phyloP scores from a whole-genome alignment of 306 rosid genomes.

The Dryas drummondii region DNA sequence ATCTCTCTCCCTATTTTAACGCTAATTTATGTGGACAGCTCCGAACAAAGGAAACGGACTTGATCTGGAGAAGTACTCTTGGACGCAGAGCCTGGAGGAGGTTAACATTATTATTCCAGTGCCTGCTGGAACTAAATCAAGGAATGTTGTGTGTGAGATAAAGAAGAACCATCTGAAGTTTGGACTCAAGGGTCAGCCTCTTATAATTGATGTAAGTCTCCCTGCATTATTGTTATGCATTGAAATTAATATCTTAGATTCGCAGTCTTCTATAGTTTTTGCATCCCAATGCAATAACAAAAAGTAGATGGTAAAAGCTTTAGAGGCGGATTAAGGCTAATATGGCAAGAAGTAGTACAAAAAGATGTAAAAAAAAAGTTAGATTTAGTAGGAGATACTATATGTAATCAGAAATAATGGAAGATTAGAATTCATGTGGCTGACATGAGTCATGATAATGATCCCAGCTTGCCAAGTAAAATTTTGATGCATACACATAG shows the following conservation, averaged over 20 bases:
- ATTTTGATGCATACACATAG: no score
- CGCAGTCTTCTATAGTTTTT: no score
- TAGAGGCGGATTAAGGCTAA: no score
- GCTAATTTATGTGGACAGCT: conserved; percentile 37
- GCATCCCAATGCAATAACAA: no score
- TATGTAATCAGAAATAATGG: neutral
- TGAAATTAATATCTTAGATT: neutral
- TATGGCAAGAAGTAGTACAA: no score
- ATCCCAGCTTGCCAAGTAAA: no score
- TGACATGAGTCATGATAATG: no score
- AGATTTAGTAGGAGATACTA: neutral
- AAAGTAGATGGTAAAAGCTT: no score
- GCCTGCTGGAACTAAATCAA: conserved; percentile 78
- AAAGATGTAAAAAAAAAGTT: no score
- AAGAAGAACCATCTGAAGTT: conserved; percentile 82
- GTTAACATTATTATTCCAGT: conserved; percentile 64
- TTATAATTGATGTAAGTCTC: conserved; percentile 72
- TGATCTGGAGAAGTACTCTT: conserved; percentile 79
- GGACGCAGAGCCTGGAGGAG: conserved; percentile 94
- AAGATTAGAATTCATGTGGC: no score
- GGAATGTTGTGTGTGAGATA: conserved; percentile 65
- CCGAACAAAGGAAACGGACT: conserved; percentile 88
- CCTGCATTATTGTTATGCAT: neutral
- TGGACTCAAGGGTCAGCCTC: conserved; percentile 93
- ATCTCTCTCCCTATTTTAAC: neutral